phyloP scores from a whole-genome alignment of 192 early-diverging fungal species.

The Coemansia brasiliensis region DNA sequence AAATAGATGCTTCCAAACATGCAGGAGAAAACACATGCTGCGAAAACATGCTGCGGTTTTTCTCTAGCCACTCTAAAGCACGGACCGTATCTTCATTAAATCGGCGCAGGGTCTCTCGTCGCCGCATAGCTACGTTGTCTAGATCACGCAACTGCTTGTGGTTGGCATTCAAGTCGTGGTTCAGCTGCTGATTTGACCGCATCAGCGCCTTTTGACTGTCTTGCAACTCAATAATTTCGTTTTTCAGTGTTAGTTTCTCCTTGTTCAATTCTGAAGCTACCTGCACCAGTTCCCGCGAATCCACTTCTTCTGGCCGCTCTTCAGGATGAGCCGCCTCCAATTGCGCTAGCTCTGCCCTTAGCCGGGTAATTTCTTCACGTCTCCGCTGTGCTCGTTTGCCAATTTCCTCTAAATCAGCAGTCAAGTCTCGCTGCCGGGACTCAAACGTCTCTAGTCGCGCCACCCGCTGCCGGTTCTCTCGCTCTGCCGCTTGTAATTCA shows the following conservation, averaged over 20 bases:
- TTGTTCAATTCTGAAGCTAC: constrained; percentile 33
- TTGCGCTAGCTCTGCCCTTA: constrained; percentile 41
- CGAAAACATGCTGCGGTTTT: constrained; percentile 64
- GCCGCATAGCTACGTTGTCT: constrained; percentile 58
- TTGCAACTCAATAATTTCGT: constrained; percentile 48
- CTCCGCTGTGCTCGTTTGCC: constrained; percentile 36
- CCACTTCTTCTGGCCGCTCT: constrained; percentile 9
- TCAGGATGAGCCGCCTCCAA: constrained; percentile 22
- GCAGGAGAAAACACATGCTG: constrained; percentile 74
- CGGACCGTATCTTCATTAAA: constrained; percentile 58
- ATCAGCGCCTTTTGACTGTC: constrained; percentile 48
- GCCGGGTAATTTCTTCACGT: constrained; percentile 30
- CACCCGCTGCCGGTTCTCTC: constrained; percentile 14
- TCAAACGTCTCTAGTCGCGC: constrained; percentile 24
- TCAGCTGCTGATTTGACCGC: constrained; percentile 23
- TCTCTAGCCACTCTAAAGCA: constrained; percentile 69
- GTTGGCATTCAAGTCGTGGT: constrained; percentile 30
- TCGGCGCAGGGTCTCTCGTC: constrained; percentile 57
- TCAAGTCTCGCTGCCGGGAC: constrained; percentile 25
- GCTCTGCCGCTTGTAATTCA: constrained; percentile 11
- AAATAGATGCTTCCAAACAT: constrained; percentile 69
- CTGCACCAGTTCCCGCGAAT: constrained; percentile 23
- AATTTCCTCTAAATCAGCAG: constrained; percentile 31
- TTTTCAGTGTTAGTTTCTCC: constrained; percentile 40
- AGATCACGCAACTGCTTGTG: constrained; percentile 58